Evolutionary conservation across 352 stramenopile species (phyloP), one percentile per base, ranked within the genome.

Genomic region (Discostella stelligera): DNA sequence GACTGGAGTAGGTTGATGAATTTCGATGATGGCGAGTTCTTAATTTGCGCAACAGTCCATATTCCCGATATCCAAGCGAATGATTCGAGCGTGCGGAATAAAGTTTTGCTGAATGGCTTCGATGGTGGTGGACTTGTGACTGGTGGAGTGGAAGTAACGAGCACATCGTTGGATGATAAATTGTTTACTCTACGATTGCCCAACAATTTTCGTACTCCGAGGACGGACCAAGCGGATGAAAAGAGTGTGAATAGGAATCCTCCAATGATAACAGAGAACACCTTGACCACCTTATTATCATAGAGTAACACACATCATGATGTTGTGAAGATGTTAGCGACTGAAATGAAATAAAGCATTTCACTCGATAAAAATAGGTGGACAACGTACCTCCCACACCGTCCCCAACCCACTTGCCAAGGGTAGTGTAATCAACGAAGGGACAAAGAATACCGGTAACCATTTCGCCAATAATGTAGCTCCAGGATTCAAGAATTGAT

Each of bases 381-480:
- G 7, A 44, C n/a, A 44, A 50, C 58, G 20, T 53, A 83, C 71
- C 61, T 84, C 77, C 16, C 27, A 64, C 14, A 66, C 18, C 49
- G 70, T 80, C 44, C 83, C 85, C 7, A 88, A 54, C 64, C 71
- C 72, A 74, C 78, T 71, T 25, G 82, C 80, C 54, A 95, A 84
- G 11, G 90, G 90, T 44, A 95, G 77, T 3, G 89, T 88, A 55
- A 95, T 82, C 48, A 95, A 75, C 41, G 65, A 85, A n/a, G 90
- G 90, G 18, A 91, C 89, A 80, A 95, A 95, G 70, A 95, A 94
- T 16, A 95, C 86, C 2, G 90, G 88, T 21, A 95, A 74, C 89
- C 89, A 95, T 55, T 89, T 91, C 2, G 85, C 79, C 46, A 93
- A 71, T 7, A 94, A 39, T 27, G 50, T 73, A 49, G 89, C 79